Conservation (phyloP, 768 basidiomycete species). For the Lentinula aciculospora region DNA sequence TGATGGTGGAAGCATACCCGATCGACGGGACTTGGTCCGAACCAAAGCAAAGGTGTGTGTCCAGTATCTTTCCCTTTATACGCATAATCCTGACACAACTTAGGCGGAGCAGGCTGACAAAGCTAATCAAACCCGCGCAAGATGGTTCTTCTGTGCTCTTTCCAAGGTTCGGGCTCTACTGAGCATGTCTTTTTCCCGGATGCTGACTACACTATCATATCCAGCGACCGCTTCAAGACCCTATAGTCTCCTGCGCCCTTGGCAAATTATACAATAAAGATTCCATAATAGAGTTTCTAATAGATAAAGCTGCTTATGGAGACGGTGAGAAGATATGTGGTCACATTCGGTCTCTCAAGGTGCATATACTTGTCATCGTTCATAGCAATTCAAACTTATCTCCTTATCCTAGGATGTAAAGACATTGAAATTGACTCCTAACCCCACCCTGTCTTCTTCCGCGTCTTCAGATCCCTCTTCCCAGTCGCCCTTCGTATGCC, state of each 20-base stretch:
- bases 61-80: not conserved
- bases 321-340: conserved; percentile 92
- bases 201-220: not conserved
- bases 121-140: conserved; percentile 80
- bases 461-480: conserved; percentile 37
- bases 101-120: conserved; percentile 86
- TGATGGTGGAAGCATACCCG: conserved; percentile 86
- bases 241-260: conserved; percentile 85
- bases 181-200: no score
- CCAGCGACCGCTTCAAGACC: conserved; percentile 80
- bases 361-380: conserved; percentile 20
- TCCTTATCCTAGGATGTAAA: conserved; percentile 73
- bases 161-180: conserved; percentile 57
- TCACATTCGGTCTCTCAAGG: conserved; percentile 87
- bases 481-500: conserved; percentile 78
- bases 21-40: conserved; percentile 72
- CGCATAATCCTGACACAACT: not conserved
- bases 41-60: conserved; percentile 58
- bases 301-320: conserved; percentile 79
- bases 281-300: conserved; percentile 82
- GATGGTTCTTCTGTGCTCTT: conserved; percentile 91
- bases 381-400: not conserved
- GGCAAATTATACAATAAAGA: conserved; percentile 98
- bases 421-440: conserved; percentile 74
- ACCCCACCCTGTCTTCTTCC: conserved; percentile 46